A percentile compares a stretch with the other conserved stretches of the same genome.
These are phyloP conservation scores for Suillus tomentosus DNA, from an alignment of 768 basidiomycete genomes.

Conservation along the genomic window DNA sequence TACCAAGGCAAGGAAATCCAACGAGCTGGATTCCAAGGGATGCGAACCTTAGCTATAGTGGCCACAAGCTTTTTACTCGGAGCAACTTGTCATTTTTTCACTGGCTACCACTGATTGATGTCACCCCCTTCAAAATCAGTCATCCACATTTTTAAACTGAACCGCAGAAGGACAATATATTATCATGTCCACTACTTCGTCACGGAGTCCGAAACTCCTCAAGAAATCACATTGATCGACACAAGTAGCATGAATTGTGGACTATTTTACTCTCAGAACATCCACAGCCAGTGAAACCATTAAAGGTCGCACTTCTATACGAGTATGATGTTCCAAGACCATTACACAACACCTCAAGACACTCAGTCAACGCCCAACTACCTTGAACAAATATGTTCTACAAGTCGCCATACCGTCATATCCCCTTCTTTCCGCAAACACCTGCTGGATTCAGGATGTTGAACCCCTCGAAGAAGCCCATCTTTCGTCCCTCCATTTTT, in stretches of 20 bases:
- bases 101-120: no score
- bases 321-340: background rate
- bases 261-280: background rate
- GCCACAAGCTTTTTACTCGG: no score
- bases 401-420: constrained; percentile 16
- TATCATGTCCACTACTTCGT: background rate
- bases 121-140: no score
- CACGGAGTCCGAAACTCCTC: background rate
- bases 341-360: background rate
- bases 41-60: no score
- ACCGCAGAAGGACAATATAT: background rate
- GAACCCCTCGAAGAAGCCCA: constrained; percentile 16
- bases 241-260: background rate
- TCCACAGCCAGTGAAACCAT: background rate
- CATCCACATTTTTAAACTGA: no score
- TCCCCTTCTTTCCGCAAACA: constrained; percentile 14
- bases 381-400: constrained; percentile 21
- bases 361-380: background rate
- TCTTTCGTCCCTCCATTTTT: constrained; percentile 15
- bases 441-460: constrained; percentile 32
- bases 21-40: no score
- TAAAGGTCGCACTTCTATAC: background rate
- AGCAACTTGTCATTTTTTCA: no score
- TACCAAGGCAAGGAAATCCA: no score
- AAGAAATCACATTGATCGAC: background rate